Base-by-base conservation (phyloP, 2,329 filamentous ascomycete species). In the Fusarium foetens region DNA sequence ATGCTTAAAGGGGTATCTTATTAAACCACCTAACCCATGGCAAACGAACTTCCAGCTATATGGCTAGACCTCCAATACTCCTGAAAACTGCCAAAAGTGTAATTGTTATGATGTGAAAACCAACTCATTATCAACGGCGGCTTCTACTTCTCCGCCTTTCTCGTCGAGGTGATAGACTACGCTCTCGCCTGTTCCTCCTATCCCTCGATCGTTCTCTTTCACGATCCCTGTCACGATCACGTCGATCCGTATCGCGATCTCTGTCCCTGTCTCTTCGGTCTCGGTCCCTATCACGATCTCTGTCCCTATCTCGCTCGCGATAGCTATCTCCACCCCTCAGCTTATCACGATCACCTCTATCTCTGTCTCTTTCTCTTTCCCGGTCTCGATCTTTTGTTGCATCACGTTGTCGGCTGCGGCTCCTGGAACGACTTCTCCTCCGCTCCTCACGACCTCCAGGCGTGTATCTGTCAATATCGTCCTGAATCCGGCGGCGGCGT, bases 381-480 rank as follows among this genome's bases (percentile, higher is more conserved):
- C 43, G 79, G 72, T 19, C 78, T 68, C 75, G 35, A 12, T 78
- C 75, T 35, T 81, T 78, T 46, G 80, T 73, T 31, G 76, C 72
- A 23, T 81, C 80, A 7, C 69, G 73, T 36, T 78, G 79, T 42
- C 79, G 79, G 43, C 79, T 81, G 19, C 81, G 76, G 67, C 79
- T 81, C 21, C 79, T 77, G 43, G 82, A 82, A 36, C 79, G 78
- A 61, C 80, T 83, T 38, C 80, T 76, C 27, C 80, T 78, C 27
- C 82, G 76, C 19, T 83, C 81, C 16, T 84, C 82, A 21, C 85
- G 83, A 35, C 82, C 85, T 63, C 78, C 79, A 29, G 85, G 85
- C 55, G 83, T 82, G 69, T 87, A 87, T 27, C 85, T 83, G 74
- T 88, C 86, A 68, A 80, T 77, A 49, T 77, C 78, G 31, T 80